phyloP scores from a whole-genome alignment of 1,284 basidiomycete genomes.

The Fistulina hepatica region DNA sequence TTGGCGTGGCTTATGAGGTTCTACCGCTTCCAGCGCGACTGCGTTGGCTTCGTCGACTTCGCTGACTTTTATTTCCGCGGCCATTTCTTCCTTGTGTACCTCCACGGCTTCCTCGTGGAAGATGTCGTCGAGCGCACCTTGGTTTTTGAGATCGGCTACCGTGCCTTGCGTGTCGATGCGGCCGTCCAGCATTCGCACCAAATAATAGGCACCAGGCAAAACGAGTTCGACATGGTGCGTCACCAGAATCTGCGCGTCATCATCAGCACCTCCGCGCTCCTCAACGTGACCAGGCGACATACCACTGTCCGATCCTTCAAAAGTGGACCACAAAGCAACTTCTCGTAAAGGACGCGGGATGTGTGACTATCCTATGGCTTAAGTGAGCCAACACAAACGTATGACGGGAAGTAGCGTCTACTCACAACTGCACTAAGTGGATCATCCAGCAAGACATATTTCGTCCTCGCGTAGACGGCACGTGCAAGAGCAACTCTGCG shows the following conservation, averaged over 20 bases:
- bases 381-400: neutral
- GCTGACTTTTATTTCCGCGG: conserved; percentile 1
- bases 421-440: conserved; percentile 59
- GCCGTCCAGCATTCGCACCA: conserved; percentile 14
- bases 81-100: conserved; percentile 21
- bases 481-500: conserved; percentile 45
- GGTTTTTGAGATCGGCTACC: conserved; percentile 11
- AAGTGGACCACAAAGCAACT: conserved; percentile 10
- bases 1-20: conserved; percentile 45
- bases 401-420: conserved; percentile 6
- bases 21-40: neutral
- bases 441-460: conserved; percentile 61
- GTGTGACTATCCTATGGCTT: conserved; percentile 58
- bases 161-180: conserved; percentile 13
- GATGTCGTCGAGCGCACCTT: conserved; percentile 49
- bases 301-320: conserved; percentile 13
- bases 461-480: conserved; percentile 55
- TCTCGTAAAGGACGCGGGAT: conserved; percentile 49
- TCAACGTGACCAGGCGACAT: neutral
- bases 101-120: conserved; percentile 36
- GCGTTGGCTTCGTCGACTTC: neutral
- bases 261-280: neutral
- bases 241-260: conserved; percentile 5
- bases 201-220: conserved; percentile 11
- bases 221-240: conserved; percentile 15